These are phyloP conservation scores for Adansonia madagascariensis DNA, from an alignment of 441 rosid genomes.

Conservation along the genomic window DNA sequence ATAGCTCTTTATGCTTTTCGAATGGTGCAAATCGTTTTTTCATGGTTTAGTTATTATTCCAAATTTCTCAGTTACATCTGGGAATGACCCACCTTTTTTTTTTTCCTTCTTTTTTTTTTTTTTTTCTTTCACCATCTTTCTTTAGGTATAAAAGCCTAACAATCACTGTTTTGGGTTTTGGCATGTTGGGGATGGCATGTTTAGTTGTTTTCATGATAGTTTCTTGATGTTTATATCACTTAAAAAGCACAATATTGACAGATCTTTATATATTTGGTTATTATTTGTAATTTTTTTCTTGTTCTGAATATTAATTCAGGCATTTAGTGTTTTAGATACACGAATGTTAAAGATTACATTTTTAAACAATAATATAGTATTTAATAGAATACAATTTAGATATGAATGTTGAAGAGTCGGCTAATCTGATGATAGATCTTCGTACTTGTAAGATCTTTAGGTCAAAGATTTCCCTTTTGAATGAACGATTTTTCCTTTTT, in stretches of 20 bases:
- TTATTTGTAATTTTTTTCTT: not conserved
- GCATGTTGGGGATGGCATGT: conserved; percentile 37
- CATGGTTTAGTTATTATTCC: not conserved
- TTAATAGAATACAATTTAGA: not conserved
- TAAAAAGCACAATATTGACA: conserved; percentile 14
- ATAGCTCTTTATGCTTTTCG: not conserved
- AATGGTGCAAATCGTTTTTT: not conserved
- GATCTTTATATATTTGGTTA: not conserved
- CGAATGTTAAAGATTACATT: conserved; percentile 1
- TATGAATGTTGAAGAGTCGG: conserved; percentile 11
- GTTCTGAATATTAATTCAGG: not conserved
- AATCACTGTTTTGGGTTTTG: conserved; percentile 29
- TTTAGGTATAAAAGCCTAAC: conserved; percentile 41
- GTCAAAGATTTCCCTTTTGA: conserved; percentile 66
- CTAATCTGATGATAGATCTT: conserved; percentile 26
- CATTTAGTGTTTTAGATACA: not conserved
- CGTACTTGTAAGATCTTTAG: conserved; percentile 49
- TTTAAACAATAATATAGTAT: not conserved
- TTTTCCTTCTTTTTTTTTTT: conserved; percentile 10
- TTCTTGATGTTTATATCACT: conserved; percentile 9
- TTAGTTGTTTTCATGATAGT: conserved; percentile 44
- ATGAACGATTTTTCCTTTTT: conserved; percentile 9
- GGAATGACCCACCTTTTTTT: not conserved
- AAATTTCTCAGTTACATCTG: conserved; percentile 4
- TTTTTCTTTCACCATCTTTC: not conserved